Base-by-base conservation (phyloP, 2,329 filamentous ascomycete species). In the Aspergillus quadrilineatus region DNA sequence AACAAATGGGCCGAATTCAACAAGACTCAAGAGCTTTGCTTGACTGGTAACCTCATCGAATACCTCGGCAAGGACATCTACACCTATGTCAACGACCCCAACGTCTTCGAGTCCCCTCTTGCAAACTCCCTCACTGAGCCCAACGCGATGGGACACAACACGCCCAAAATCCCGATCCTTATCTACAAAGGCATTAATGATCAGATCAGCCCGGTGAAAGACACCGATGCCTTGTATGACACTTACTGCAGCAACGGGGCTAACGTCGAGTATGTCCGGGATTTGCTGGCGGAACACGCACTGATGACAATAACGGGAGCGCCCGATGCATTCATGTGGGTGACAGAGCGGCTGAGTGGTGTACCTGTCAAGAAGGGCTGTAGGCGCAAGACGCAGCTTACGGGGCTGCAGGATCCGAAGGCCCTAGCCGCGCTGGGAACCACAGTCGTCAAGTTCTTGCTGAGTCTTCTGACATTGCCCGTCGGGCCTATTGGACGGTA, bases 121-220 rank as follows among this genome's bases (percentile, higher is more conserved):
- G 56, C 63, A 5, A 50, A 37, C 8, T 42, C 53, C 4, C 52
- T 69, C 34, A 43, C 69, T 4, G n/a, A 62, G 2, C 60, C 50
- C 9, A 68, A 68, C 47, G 60, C 60, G 4, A 71, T 76, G 70
- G 74, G 73, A 12, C 67, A 70, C 22, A 73, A 77, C 49, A 66
- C 73, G 0, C 81, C 80, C 0, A 58, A 68, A 9, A 79, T 81
- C 64, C 80, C 81, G 0, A 51, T 82, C 6, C 79, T 79, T 57
- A 64, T 80, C 3, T 82, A 83, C 65, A 82, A 83, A 58, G 77
- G 79, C 0, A 72, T 77, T 15, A 57, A 63, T 2, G 80, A 84
- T 37, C 75, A 82, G 52, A 67, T 80, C 49, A 77, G 73, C 6
- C 67, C 71, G 3, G 68, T 80, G 3, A 67, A 61, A 4, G 75